phyloP scores from a whole-genome alignment of 176 grass and related monocot genomes.

The Dactylis glomerata region DNA sequence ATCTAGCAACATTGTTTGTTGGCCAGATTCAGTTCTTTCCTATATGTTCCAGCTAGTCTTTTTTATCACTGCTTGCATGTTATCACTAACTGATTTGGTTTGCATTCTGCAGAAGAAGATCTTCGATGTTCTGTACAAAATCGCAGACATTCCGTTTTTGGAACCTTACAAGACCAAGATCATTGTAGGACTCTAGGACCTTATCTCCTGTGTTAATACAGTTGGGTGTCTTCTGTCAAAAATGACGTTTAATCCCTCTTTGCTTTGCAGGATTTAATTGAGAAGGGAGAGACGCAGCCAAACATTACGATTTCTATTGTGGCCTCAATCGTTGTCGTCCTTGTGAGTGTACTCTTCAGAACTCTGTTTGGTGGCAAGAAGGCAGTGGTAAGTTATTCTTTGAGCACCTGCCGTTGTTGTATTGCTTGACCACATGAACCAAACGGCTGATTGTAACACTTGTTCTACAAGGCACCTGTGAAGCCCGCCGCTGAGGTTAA shows the following conservation, averaged over 20 bases:
- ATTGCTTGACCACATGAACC: neutral
- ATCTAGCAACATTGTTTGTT: neutral
- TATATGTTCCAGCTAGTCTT: neutral
- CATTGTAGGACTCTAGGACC: constrained; percentile 49
- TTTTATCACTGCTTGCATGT: neutral
- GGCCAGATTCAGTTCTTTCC: neutral
- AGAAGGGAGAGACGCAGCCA: constrained; percentile 90
- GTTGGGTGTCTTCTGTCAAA: neutral
- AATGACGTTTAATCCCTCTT: neutral
- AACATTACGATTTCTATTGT: constrained; percentile 82
- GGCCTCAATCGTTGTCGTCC: constrained; percentile 49
- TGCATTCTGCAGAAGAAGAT: constrained; percentile 77
- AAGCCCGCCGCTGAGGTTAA: constrained; percentile 24
- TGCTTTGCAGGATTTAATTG: constrained; percentile 62
- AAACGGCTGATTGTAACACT: neutral
- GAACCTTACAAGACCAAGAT: constrained; percentile 88
- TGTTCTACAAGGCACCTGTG: constrained; percentile 41
- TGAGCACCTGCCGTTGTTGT: neutral
- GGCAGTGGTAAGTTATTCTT: constrained; percentile 35
- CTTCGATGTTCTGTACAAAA: constrained; percentile 78
- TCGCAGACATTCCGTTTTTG: constrained; percentile 76
- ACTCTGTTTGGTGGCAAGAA: constrained; percentile 74
- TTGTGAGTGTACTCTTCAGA: constrained; percentile 53
- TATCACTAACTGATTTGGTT: constrained; percentile 9
- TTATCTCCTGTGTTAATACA: neutral